Evolutionary conservation across 148 eudicot genomes (phyloP).

Genomic region (Cornus kousa): DNA sequence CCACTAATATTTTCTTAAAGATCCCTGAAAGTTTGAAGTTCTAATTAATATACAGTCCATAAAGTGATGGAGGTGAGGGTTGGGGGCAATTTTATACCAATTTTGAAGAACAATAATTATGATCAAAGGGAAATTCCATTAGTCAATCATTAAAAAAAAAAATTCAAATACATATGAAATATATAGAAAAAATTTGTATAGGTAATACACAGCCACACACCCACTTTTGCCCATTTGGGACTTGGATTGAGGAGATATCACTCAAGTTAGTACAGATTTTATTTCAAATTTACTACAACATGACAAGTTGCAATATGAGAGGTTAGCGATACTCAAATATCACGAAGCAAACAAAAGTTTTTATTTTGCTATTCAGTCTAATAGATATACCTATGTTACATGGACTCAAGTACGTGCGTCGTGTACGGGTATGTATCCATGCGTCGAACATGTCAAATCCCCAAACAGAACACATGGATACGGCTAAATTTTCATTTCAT

Average conservation of each 20-base stretch:
- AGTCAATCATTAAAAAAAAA: neutral
- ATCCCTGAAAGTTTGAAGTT: constrained; percentile 44
- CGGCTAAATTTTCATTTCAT: too few species aligned
- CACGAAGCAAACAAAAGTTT: neutral
- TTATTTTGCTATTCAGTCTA: neutral
- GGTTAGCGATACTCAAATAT: neutral
- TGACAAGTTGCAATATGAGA: neutral
- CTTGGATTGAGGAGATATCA: neutral
- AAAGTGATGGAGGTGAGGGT: neutral
- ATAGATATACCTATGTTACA: neutral
- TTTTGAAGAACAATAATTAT: neutral
- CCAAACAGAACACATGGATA: too few species aligned
- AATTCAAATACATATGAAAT: neutral
- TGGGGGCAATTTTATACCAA: neutral
- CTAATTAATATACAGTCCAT: constrained; percentile 2
- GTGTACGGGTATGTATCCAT: too few species aligned
- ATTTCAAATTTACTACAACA: neutral
- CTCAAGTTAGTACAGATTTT: too few species aligned
- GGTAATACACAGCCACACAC: too few species aligned
- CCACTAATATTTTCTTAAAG: constrained; percentile 50
- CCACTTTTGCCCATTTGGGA: neutral
- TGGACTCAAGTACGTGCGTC: too few species aligned
- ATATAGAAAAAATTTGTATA: too few species aligned
- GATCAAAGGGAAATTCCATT: neutral
- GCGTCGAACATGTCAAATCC: too few species aligned